Evolutionary conservation across 768 basidiomycete genomes (phyloP), one percentile per base, ranked within the genome.

Genomic region (Russula emetica): DNA sequence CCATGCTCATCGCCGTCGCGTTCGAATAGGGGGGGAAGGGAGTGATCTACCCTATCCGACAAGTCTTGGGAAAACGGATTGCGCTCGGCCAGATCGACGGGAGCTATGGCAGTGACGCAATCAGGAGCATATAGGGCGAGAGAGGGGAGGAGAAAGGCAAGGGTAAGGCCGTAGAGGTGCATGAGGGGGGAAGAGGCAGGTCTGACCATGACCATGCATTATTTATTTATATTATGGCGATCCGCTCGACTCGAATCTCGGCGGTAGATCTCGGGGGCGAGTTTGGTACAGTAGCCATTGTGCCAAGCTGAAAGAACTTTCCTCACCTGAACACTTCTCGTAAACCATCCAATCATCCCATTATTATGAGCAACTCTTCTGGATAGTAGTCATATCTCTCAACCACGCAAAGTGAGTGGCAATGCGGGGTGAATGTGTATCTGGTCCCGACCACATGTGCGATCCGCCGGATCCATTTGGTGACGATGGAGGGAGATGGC

Each of bases 1-100:
- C 76, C 77, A 30, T 45, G 30, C 18, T 67, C 26, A 22, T 42
- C 52, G 24, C 44, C 55, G 49, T 59, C 60, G 8, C 65, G 55
- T 14, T 6, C 42, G 22, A 36, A 55, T 11, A 65, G 40, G 55
- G 32, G 60, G 18, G 42, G 4, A 49, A 45, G 40, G 36, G 44
- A 16, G 50, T 2, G n/a, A 44, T 24, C 32, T 34, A 20, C 16
- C 44, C 47, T 64, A 28, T n/a, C 11, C 20, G 50, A 34, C 6
- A 58, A n/a, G 14, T 32, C 50, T 16, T 40, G 38, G 28, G 57
- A 49, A 38, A 51, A 51, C 5, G 58, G 59, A 47, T 58, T 55
- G 18, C 59, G 54, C 13, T 16, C 10, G 32, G 44, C 30, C 34
- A 64, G 36, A 61, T 59, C 18, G 44, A 47, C 44, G 20, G 63